Evolutionary conservation across 2,329 filamentous ascomycete species (phyloP).

Genomic region (Zymoseptoria crescenta): DNA sequence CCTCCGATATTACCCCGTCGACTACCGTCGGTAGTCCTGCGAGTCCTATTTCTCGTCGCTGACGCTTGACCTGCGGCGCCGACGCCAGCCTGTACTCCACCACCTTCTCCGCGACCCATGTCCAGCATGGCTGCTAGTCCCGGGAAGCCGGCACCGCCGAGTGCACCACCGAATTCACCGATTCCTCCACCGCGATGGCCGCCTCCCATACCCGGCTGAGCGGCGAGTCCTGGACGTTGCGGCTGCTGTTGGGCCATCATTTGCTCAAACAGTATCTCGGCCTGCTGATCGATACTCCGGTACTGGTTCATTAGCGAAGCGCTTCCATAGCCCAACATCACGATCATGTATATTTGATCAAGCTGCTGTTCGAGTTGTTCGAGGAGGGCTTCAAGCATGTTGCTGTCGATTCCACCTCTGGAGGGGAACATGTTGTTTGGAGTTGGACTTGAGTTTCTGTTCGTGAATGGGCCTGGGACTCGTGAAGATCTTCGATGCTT

Average conservation of each 20-base stretch:
- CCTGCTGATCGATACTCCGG: not conserved
- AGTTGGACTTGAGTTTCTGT: not conserved
- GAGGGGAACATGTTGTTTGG: not conserved
- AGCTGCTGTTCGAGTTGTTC: not conserved
- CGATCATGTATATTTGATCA: not conserved
- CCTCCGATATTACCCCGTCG: too few species aligned
- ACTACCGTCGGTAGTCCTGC: not conserved
- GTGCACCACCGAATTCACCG: not conserved
- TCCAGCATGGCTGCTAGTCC: not conserved
- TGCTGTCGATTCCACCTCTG: not conserved
- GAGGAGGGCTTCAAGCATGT: not conserved
- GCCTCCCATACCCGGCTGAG: not conserved
- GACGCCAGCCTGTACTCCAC: not conserved
- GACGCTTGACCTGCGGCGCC: not conserved
- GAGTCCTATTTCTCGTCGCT: not conserved
- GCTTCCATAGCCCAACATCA: not conserved
- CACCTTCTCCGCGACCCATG: not conserved
- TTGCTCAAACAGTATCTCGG: not conserved
- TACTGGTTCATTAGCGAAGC: not conserved
- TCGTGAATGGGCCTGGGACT: not conserved
- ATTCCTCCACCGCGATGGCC: not conserved
- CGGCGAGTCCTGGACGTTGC: too few species aligned
- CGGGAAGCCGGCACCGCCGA: too few species aligned
- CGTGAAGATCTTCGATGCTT: not conserved
- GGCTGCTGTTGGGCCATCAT: not conserved